Evolutionary conservation across 2,329 filamentous ascomycete genomes (phyloP), one percentile per base, ranked within the genome.

Genomic region (Alternaria gaisen): DNA sequence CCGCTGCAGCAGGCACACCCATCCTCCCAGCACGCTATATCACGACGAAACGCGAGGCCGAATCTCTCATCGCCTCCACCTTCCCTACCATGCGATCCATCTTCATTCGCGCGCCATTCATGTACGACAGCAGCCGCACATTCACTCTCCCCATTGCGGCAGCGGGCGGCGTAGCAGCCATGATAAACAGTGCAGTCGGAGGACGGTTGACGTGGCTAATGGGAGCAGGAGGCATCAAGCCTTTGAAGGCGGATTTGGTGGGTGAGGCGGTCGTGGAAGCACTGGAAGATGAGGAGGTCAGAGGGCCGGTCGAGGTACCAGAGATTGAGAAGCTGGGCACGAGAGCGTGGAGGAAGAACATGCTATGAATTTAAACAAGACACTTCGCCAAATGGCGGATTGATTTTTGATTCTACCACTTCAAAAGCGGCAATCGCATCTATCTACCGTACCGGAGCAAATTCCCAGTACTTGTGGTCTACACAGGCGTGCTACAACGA

Each of bases 201-300:
- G 92, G 93, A 5, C 85, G 90, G 50, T 83, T 99, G 68, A 88
- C 88, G 2, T 86, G 86, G 64, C 83, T 97, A 63, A 88, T 98
- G 82, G 95, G 94, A 0, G 87, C 91, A 0, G 93, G 91, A 32
- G 93, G 90, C 1, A 87, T 90, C 52, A 97, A 97, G 82, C 94
- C 95, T 4, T 79, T 97, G 47, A 92, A 93, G 81, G 94, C 90
- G 2, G 94, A 97, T 76, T 79, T 90, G 7, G 94, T 98, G 2
- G 94, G 92, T 1, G 91, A 97, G 77, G 94, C 94, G 0, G 90
- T 97, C 1, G 90, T 98, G 1, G 93, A 98, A 81, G 93, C 92
- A 20, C 83, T 98, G 61, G 87, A 87, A 51, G 91, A 97, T 70
- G 88, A 91, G 41, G 80, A 81, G 0, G 86, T 92, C 0, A 88